Evolutionary conservation across 2,329 filamentous ascomycete genomes (phyloP).

Genomic region (Diaporthe longicolla): DNA sequence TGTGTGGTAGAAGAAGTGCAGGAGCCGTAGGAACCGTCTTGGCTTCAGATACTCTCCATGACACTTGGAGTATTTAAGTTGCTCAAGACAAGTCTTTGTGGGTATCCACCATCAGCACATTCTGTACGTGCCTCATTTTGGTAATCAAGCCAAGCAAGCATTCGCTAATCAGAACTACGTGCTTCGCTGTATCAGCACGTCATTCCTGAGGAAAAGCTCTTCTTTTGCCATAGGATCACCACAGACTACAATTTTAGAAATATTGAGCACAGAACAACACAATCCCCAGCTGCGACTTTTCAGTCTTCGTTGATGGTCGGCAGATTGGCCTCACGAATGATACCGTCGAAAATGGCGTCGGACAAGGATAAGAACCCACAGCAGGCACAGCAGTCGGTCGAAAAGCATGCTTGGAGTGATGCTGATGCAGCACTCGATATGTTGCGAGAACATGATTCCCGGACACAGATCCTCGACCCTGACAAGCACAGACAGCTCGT

Average conservation of each 20-base stretch:
- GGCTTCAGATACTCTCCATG: too few species aligned
- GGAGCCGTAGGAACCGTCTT: too few species aligned
- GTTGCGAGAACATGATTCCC: constrained; percentile 1
- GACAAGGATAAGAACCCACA: background rate
- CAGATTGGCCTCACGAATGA: background rate
- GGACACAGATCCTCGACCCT: constrained; percentile 11
- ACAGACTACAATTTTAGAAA: background rate
- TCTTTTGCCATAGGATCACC: background rate
- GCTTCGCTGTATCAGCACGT: constrained; percentile 4
- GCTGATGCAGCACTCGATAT: constrained; percentile 16
- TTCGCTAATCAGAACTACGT: constrained; percentile 7
- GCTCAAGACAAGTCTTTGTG: background rate
- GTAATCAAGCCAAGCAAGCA: background rate
- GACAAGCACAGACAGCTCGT: constrained; percentile 37
- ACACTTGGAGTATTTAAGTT: background rate
- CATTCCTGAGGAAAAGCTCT: background rate
- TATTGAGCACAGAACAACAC: background rate
- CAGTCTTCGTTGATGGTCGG: background rate
- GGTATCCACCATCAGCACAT: background rate
- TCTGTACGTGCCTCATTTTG: constrained; percentile 2
- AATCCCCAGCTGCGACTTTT: rapidly evolving
- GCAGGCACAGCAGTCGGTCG: constrained; percentile 1
- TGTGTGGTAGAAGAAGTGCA: background rate
- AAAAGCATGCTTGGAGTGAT: background rate
- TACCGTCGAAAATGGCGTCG: background rate